Conservation (phyloP, 2,329 filamentous ascomycete genomes). For the Diplodia scrobiculata region DNA sequence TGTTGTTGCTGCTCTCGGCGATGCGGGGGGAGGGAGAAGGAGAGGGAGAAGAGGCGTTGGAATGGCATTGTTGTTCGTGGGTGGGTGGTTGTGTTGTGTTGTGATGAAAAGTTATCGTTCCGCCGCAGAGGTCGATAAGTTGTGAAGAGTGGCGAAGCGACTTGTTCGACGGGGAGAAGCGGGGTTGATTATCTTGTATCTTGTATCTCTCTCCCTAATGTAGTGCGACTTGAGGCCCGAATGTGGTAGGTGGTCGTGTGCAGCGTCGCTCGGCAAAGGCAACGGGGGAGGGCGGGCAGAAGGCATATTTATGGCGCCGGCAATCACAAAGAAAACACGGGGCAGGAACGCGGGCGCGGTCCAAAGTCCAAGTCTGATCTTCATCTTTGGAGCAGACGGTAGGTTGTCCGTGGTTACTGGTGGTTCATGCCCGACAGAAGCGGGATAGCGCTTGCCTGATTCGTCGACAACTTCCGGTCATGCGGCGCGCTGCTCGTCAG, state of each 20-base stretch:
- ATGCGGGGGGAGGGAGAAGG: neutral
- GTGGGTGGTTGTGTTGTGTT: neutral
- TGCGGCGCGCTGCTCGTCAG: neutral
- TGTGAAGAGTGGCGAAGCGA: neutral
- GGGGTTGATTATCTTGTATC: neutral
- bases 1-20: neutral
- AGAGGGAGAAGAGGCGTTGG: neutral
- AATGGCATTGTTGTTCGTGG: neutral
- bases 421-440: neutral
- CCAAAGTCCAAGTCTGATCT: neutral
- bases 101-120: neutral
- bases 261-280: neutral
- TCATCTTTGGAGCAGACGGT: neutral
- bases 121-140: neutral
- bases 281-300: neutral
- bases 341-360: neutral
- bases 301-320: neutral
- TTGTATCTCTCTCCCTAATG: neutral
- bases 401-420: neutral
- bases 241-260: neutral
- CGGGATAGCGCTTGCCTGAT: conserved; percentile 7
- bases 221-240: neutral
- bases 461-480: neutral
- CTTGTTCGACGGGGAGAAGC: neutral
- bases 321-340: neutral